phyloP scores from a whole-genome alignment of 164 flowering plant species.

The Piper longum region DNA sequence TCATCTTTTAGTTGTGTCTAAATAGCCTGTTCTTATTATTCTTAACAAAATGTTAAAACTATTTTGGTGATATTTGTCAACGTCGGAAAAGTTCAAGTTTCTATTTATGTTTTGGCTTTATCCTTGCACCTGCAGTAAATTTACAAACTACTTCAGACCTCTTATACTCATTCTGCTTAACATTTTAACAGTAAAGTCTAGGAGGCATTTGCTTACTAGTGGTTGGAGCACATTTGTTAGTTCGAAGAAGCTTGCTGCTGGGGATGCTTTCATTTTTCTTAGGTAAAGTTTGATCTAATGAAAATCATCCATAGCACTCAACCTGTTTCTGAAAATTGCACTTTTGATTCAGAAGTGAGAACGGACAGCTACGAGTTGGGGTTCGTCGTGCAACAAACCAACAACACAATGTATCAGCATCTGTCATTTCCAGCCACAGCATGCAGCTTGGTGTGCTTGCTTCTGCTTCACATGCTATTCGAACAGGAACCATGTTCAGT shows the following conservation, averaged over 20 bases:
- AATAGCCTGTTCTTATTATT: too few relatives aligned
- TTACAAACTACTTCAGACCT: too few relatives aligned
- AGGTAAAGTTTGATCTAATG: constrained; percentile 10
- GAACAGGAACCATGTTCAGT: constrained; percentile 36
- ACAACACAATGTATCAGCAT: constrained; percentile 16
- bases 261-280: constrained; percentile 43
- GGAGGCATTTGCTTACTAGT: constrained; percentile 46
- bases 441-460: constrained; percentile 59
- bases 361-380: constrained; percentile 47
- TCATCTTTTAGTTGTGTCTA: too few relatives aligned
- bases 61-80: too few relatives aligned
- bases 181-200: constrained; percentile 39
- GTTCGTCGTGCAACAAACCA: constrained; percentile 29
- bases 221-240: constrained; percentile 62
- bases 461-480: constrained; percentile 41
- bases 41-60: too few relatives aligned
- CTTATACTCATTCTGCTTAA: not conserved
- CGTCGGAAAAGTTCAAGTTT: too few relatives aligned
- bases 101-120: too few relatives aligned
- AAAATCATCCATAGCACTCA: too few relatives aligned
- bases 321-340: not conserved
- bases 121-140: too few relatives aligned
- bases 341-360: constrained; percentile 30
- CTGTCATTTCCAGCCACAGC: constrained; percentile 38
- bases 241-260: constrained; percentile 40